Conservation (phyloP, 192 early-diverging fungal species). For the Backusella luteola region DNA sequence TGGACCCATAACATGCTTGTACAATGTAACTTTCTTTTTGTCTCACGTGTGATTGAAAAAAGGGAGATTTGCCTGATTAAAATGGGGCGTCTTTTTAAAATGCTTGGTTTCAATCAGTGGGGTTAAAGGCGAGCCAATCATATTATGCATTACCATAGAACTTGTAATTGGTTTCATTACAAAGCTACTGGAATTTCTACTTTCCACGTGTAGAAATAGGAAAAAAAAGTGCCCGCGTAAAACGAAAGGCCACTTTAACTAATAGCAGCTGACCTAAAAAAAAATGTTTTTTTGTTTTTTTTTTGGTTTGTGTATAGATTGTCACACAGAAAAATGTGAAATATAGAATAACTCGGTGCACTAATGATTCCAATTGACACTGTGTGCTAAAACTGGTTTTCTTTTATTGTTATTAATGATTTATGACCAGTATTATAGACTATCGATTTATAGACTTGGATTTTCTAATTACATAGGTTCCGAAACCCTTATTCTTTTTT, state of each 20-base stretch:
- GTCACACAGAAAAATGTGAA: conserved; percentile 5
- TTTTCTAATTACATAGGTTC: conserved; percentile 4
- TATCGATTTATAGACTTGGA: background rate
- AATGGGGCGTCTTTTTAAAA: background rate
- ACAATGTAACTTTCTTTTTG: conserved; percentile 9
- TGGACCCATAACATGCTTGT: conserved; percentile 5
- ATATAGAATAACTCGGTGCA: conserved; percentile 1
- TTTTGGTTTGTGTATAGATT: background rate
- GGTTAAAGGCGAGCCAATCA: background rate
- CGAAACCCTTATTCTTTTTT: background rate
- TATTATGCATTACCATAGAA: background rate
- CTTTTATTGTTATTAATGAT: background rate
- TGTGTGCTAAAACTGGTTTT: background rate
- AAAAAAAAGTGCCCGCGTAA: background rate
- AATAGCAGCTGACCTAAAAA: background rate
- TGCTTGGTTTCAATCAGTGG: conserved; percentile 1
- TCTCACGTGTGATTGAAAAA: conserved; percentile 6
- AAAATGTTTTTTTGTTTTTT: background rate
- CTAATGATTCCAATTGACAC: conserved; percentile 7
- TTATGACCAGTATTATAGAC: background rate
- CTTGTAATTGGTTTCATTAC: conserved; percentile 1
- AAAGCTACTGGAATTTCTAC: conserved; percentile 4
- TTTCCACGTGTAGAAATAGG: background rate
- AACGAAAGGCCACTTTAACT: background rate
- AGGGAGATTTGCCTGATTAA: conserved; percentile 8